Evolutionary conservation across 305 asterid genomes (phyloP).

Genomic region (Solanum hybrid): DNA sequence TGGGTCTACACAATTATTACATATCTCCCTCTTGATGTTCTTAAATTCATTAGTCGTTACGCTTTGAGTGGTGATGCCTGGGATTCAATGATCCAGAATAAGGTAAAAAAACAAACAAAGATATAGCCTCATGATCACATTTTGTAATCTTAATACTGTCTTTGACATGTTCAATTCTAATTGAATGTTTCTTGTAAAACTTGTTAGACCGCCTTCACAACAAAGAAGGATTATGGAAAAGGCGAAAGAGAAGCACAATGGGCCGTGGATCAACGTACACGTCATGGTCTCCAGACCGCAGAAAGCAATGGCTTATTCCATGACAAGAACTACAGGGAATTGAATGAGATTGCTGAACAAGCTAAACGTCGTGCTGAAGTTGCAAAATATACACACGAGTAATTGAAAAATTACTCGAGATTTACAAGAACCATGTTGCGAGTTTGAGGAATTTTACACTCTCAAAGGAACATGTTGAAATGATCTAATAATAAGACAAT

Average conservation of each 20-base stretch:
- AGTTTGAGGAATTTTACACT: slow-evolving; percentile 17
- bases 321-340: slow-evolving; percentile 36
- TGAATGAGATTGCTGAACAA: slow-evolving; percentile 62
- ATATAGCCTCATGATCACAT: not conserved
- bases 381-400: slow-evolving; percentile 38
- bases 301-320: slow-evolving; percentile 14
- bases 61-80: slow-evolving; percentile 58
- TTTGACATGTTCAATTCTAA: not conserved
- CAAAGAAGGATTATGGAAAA: slow-evolving; percentile 63
- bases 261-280: slow-evolving; percentile 81
- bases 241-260: slow-evolving; percentile 87
- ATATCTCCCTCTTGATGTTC: slow-evolving; percentile 77
- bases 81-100: slow-evolving; percentile 61
- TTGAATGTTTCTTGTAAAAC: not conserved
- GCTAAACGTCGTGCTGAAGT: slow-evolving; percentile 73
- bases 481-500: slow-evolving; percentile 55
- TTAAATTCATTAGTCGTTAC: slow-evolving; percentile 59
- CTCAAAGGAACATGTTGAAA: slow-evolving; percentile 62
- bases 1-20: slow-evolving; percentile 73
- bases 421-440: slow-evolving; percentile 8
- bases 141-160: not conserved
- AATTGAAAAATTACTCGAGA: not conserved
- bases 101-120: slow-evolving; percentile 22
- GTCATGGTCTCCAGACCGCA: slow-evolving; percentile 53
- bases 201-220: slow-evolving; percentile 64